Evolutionary conservation across 805 yeast species (phyloP).

Genomic region (Kluyveromyces wickerhamii): DNA sequence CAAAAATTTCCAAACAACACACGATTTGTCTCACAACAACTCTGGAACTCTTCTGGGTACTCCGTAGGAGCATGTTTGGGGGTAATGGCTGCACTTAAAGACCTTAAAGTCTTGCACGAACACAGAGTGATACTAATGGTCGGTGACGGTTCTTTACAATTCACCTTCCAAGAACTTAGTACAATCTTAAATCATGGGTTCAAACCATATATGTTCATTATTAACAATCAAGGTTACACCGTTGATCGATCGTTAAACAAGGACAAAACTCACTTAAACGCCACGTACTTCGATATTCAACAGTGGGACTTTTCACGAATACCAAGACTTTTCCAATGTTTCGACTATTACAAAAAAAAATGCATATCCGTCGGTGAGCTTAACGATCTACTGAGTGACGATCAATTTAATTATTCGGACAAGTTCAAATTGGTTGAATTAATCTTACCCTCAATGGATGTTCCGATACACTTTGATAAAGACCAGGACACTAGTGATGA

Average conservation of each 20-base stretch:
- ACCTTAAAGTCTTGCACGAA: slow-evolving; percentile 29
- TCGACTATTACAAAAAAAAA: slow-evolving; percentile 35
- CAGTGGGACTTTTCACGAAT: slow-evolving; percentile 48
- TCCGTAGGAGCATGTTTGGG: slow-evolving; percentile 59
- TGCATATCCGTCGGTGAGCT: slow-evolving; percentile 44
- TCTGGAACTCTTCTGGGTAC: slow-evolving; percentile 63
- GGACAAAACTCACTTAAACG: slow-evolving; percentile 31
- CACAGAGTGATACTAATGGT: slow-evolving; percentile 51
- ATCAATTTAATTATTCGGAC: slow-evolving; percentile 34
- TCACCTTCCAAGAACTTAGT: slow-evolving; percentile 58
- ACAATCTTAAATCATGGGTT: slow-evolving; percentile 48
- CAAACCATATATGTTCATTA: slow-evolving; percentile 49
- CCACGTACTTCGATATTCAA: slow-evolving; percentile 50
- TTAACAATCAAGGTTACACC: slow-evolving; percentile 62
- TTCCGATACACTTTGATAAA: slow-evolving; percentile 31
- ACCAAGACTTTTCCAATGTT: slow-evolving; percentile 49
- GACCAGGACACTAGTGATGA: slow-evolving; percentile 5
- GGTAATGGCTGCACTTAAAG: slow-evolving; percentile 50
- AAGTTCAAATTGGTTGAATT: slow-evolving; percentile 50
- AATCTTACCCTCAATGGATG: slow-evolving; percentile 52
- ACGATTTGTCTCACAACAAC: slow-evolving; percentile 49
- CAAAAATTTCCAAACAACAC: slow-evolving; percentile 45
- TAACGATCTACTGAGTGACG: slow-evolving; percentile 34
- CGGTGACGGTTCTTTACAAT: slow-evolving; percentile 64
- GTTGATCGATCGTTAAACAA: slow-evolving; percentile 58